These are phyloP conservation scores for Melastoma candidum DNA, from an alignment of 441 rosid species.

Conservation along the genomic window DNA sequence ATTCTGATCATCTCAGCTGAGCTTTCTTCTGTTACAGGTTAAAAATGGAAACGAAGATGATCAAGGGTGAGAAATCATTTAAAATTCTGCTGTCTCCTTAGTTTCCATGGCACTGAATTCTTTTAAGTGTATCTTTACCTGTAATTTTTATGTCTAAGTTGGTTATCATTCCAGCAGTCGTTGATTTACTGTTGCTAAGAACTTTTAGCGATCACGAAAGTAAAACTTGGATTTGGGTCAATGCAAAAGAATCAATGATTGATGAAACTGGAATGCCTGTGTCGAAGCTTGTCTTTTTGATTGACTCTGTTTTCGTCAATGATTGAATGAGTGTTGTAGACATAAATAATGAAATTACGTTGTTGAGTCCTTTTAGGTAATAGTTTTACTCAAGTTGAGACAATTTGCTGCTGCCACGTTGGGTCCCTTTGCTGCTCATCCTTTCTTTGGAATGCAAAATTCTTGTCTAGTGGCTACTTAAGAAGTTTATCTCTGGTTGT, in stretches of 20 bases:
- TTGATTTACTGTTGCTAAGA: background rate
- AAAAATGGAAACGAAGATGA: slow-evolving; percentile 33
- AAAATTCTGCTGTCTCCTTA: slow-evolving; percentile 11
- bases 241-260: too few species aligned
- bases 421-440: background rate
- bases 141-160: background rate
- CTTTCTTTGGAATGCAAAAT: background rate
- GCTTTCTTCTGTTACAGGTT: slow-evolving; percentile 31
- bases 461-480: slow-evolving; percentile 1
- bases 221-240: too few species aligned
- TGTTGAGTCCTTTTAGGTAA: too few species aligned
- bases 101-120: background rate
- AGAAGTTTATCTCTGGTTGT: slow-evolving; percentile 6
- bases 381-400: too few species aligned
- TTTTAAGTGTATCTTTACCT: background rate
- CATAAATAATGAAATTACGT: too few species aligned
- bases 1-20: slow-evolving; percentile 9
- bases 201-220: background rate
- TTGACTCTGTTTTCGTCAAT: too few species aligned
- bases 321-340: too few species aligned
- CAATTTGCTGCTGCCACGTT: too few species aligned
- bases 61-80: slow-evolving; percentile 25
- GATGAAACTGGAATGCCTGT: too few species aligned
- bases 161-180: background rate
- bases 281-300: too few species aligned